Percentiles rank a stretch among this genome's conserved stretches.
Conservation (phyloP, 2,329 filamentous ascomycete genomes). For the Ophiocordyceps unilateralis region DNA sequence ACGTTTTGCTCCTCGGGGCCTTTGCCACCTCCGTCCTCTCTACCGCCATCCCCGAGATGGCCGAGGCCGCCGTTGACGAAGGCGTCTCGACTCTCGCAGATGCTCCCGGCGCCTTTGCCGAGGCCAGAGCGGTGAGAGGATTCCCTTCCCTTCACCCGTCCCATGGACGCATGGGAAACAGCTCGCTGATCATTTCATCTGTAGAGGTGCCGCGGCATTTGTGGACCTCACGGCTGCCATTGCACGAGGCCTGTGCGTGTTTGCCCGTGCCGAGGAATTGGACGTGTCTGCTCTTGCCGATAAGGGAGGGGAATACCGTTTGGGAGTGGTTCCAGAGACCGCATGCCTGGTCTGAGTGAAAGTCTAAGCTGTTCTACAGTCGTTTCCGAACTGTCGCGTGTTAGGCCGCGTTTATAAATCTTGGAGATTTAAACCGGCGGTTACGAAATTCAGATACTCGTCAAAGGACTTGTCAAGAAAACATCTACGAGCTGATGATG, state of each 20-base stretch:
- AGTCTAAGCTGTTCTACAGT: too few relatives aligned
- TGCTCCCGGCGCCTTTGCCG: background rate
- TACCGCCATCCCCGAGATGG: conserved; percentile 1
- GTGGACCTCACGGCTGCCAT: background rate
- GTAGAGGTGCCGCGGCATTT: background rate
- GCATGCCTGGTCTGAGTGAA: too few relatives aligned
- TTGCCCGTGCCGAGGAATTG: conserved; percentile 1
- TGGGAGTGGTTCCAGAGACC: too few relatives aligned
- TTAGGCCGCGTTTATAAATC: too few relatives aligned
- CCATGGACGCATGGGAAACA: background rate
- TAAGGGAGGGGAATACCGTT: background rate
- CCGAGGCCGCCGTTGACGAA: background rate
- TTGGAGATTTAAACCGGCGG: too few relatives aligned
- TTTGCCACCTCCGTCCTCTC: background rate
- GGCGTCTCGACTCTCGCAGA: conserved; percentile 1
- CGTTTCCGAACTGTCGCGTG: too few relatives aligned
- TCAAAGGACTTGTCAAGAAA: too few relatives aligned
- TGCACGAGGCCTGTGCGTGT: background rate
- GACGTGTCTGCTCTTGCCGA: background rate
- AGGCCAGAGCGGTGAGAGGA: background rate
- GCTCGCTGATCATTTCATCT: background rate
- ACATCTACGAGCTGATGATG: too few relatives aligned
- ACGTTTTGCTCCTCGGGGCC: background rate
- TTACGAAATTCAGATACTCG: too few relatives aligned
- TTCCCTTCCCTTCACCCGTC: background rate